Evolutionary conservation across 2,329 filamentous ascomycete genomes (phyloP), one percentile per base, ranked within the genome.

Genomic region (Monosporascus sp.): DNA sequence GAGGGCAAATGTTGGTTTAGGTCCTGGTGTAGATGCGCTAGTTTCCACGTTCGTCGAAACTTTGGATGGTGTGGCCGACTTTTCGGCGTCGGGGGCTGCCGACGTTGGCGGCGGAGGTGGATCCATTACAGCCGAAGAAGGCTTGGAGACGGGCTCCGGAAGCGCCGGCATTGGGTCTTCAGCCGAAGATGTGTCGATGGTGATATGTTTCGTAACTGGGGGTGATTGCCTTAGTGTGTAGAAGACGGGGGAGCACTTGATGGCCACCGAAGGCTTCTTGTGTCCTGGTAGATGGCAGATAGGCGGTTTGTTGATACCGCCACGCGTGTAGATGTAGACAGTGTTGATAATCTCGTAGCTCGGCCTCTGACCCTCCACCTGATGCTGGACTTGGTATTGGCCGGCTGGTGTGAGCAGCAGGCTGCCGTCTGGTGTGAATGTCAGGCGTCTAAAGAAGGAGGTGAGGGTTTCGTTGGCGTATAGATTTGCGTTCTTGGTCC

Each of bases 401-500:
- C 94, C 94, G 2, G 94, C 93, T 2, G 94, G 94, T 0, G 94
- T 99, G 58, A 99, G 86, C 5, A 99, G 79, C 49, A 99, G 77
- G 67, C 92, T 96, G 25, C 94, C 94, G 67, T 99, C 95, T 0
- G 94, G 93, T 1, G 95, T 91, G 67, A 99, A 99, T 0, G 93
- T 92, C 49, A 99, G 77, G 47, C 94, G 85, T 50, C 94, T 82
- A 74, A 99, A 99, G 74, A 99, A 99, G 0, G 94, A 97, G 0
- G 93, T 97, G 55, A 97, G 82, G 0, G 93, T 97, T 72, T 99
- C 94, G 64, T 97, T 97, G 46, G 91, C 91, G 68, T 99, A 99
- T 46, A 99, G 86, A 61, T 86, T 91, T 43, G 91, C 86, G 63
- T 96, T 97, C 67, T 87, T 90, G 50, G 90, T 81, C 9, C 87